Percentiles rank a stretch among this genome's conserved stretches.
Evolutionary conservation across 495 filamentous ascomycete species (phyloP).

Genomic region (Aspergillus heteromorphus): DNA sequence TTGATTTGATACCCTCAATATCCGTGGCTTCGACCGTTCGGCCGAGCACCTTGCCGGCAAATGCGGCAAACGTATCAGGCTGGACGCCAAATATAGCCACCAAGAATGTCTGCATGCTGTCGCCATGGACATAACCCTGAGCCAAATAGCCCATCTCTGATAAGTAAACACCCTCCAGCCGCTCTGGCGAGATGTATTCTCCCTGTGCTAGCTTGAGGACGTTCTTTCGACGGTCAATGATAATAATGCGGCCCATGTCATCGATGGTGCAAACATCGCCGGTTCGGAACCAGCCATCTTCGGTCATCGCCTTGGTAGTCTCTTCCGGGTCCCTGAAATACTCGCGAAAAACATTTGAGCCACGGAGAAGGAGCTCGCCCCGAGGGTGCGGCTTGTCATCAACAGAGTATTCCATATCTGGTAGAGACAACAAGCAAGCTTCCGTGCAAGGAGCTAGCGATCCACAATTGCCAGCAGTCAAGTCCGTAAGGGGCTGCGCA

Average conservation of each 20-base stretch:
- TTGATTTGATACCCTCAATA: conserved; percentile 57
- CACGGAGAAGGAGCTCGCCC: conserved; percentile 82
- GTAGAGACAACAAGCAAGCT: conserved; percentile 76
- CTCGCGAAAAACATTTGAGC: conserved; percentile 68
- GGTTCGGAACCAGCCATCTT: conserved; percentile 95
- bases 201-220: conserved; percentile 96
- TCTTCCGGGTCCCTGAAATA: conserved; percentile 88
- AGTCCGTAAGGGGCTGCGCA: conserved; percentile 64
- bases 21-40: conserved; percentile 58
- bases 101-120: conserved; percentile 74
- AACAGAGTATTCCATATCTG: conserved; percentile 90
- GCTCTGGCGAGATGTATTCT: conserved; percentile 96
- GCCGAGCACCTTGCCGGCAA: conserved; percentile 68
- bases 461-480: conserved; percentile 77
- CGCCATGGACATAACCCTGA: conserved; percentile 86
- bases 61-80: conserved; percentile 73
- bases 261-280: conserved; percentile 87
- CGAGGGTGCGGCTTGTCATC: conserved; percentile 91
- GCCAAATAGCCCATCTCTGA: conserved; percentile 70
- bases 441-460: conserved; percentile 62
- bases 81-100: conserved; percentile 86
- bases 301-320: conserved; percentile 73
- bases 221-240: conserved; percentile 97
- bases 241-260: conserved; percentile 76
- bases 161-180: conserved; percentile 90